Evolutionary conservation across 306 rosid genomes (phyloP), one percentile per base, ranked within the genome.

Genomic region (Fragaria iinumae): DNA sequence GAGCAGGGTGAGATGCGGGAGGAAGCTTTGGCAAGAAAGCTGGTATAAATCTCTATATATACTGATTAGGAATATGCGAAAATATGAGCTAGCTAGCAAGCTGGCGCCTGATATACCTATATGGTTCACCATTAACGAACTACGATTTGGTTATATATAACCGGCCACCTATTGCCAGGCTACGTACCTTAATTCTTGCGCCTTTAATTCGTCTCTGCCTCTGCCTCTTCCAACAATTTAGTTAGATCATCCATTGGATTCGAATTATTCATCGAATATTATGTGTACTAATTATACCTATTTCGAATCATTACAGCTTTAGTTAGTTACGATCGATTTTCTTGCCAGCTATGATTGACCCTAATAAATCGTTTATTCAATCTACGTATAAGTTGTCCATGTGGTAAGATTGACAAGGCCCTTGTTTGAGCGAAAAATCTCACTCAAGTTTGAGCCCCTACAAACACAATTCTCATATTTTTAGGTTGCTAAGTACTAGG

Each of bases 1-100:
- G 48, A 47, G 83, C 83, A 83, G 81, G 83, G 76, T n/a, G 76
- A 79, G 86, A 69, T 41, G 62, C 41, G 53, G 65, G 25, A 76
- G 80, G 71, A 25, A 66, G 49, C 67, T 59, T 20, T 75, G 49
- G 60, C 20, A 1, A 39, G 43, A 76, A 52, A 55, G 27, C 59
- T 68, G 57, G 67, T 57, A 76, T 23, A 2, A 71, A 62, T 32
- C 23, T 44, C 17, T 55, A 39, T 11, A 13, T 75, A 71, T 83
- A 70, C 13, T 56, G 67, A 27, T 29, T 5, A 23, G 64, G 64
- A 17, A 14, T 62, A 36, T 57, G 7, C n/a, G 41, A 16, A 10
- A 34, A 3, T 50, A 53, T 72, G 49, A 52, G 50, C 65, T n/a
- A 55, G 59, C 62, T 48, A 63, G 21, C 68, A 63, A 63, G 44